A percentile compares a stretch with the other conserved stretches of the same genome.
These are phyloP conservation scores for Coemansia sp. DNA, from an alignment of 192 early-diverging fungal species.

Conservation along the genomic window DNA sequence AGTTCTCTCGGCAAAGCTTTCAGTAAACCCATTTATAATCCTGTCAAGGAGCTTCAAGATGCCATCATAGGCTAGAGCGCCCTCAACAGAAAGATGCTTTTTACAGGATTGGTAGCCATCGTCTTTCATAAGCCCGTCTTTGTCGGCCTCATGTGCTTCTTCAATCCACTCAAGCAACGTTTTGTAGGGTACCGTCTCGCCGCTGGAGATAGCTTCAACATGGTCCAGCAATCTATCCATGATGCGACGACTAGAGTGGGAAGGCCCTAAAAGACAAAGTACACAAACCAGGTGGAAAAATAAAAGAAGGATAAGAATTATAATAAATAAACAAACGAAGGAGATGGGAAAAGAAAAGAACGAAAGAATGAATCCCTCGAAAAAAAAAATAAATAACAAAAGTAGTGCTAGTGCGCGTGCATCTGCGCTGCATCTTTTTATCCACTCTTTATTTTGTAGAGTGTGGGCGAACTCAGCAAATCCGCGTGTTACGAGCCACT, in stretches of 20 bases:
- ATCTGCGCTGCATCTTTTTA: neutral
- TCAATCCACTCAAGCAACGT: neutral
- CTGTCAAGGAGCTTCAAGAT: neutral
- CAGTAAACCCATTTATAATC: neutral
- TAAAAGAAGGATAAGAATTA: neutral
- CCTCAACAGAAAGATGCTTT: neutral
- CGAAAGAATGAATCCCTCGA: neutral
- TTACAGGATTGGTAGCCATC: neutral
- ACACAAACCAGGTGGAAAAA: neutral
- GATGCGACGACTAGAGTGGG: neutral
- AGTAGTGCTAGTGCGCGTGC: conserved; percentile 3
- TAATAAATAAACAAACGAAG: neutral
- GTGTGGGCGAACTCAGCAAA: neutral
- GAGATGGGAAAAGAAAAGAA: neutral
- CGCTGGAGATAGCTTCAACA: neutral
- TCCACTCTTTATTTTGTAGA: neutral
- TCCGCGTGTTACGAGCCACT: neutral
- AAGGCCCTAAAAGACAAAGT: neutral
- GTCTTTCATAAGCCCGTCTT: conserved; percentile 3
- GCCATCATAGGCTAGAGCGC: neutral
- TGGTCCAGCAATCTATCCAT: neutral
- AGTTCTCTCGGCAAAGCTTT: neutral
- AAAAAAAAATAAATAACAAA: neutral
- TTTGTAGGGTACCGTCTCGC: neutral
- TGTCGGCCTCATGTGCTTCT: neutral